Base-by-base conservation (phyloP, 2,329 filamentous ascomycete species). In the Fusarium cicatricum region DNA sequence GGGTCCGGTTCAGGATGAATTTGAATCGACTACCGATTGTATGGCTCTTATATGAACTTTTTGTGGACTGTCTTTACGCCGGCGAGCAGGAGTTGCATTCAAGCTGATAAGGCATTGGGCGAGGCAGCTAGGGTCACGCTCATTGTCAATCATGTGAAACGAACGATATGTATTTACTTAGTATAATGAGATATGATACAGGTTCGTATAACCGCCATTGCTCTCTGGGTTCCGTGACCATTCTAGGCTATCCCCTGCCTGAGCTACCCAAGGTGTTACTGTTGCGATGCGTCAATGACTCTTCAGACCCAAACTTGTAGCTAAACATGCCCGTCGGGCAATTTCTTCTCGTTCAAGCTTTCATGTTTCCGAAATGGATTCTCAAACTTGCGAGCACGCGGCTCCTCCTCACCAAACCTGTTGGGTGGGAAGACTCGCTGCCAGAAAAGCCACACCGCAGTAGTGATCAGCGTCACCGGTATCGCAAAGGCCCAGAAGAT, bases 401-500 rank as follows among this genome's bases (percentile, higher is more conserved):
- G 32, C 11, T 49, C 51, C 11, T 62, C 55, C 7, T 60, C 59
- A 0, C 60, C 60, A 32, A 62, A 57, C 36, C 15, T 19, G 3
- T 23, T 16, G 1, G 59, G 50, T 0, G 41, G 43, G 5, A 37
- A 52, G 3, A 34, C 21, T 16, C 31, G 19, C 48, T 59, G 54
- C 48, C 62, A 55, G 2, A 37, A 23, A 7, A 51, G 56, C 72
- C 72, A 73, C 6, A 59, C 1, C 0, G 39, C 44, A 1, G 60
- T 41, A 0, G 71, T 71, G 0, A 59, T 11, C 0, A 66, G 0
- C 0, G 74, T 76, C 0, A 74, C 58, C 0, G 72, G 71, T 16
- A 72, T 38, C 1, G 72, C 67, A 47, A 72, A 60, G 1, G 60
- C 72, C 71, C 73, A 76, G 37, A 70, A 76, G 0, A 76, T 29